Conservation (phyloP, 2,329 filamentous ascomycete genomes). For the Cadophora gregata region DNA sequence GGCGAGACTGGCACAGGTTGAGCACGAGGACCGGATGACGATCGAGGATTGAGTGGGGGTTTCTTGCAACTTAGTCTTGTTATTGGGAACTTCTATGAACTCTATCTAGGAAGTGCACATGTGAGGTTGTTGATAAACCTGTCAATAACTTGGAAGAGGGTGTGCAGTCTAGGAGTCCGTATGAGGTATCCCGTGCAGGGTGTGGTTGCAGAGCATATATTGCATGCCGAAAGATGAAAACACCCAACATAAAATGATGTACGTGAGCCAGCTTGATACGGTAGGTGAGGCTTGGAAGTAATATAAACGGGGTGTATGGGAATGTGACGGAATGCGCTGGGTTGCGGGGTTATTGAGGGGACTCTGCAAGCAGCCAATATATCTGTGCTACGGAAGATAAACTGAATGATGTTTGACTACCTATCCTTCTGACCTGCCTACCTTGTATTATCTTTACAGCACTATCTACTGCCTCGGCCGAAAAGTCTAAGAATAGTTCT, state of each 20-base stretch:
- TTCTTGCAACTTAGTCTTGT: neutral
- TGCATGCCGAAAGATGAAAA: neutral
- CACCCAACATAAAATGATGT: neutral
- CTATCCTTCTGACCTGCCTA: neutral
- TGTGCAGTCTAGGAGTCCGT: neutral
- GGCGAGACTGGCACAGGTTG: neutral
- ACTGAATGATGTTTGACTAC: no score
- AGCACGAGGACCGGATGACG: neutral
- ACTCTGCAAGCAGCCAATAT: neutral
- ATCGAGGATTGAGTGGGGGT: neutral
- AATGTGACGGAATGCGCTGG: neutral
- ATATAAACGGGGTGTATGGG: neutral
- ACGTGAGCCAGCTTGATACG: neutral
- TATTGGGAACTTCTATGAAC: neutral
- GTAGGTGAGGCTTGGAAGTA: neutral
- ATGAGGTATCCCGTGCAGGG: neutral
- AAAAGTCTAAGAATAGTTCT: neutral
- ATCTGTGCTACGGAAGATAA: neutral
- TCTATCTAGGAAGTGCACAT: neutral
- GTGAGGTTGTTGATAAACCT: neutral
- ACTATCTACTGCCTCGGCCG: neutral
- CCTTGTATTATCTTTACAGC: no score
- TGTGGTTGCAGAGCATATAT: neutral
- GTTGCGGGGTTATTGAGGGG: neutral
- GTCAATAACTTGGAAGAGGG: neutral